These are phyloP conservation scores for Candida easanensis DNA, from an alignment of 805 yeast species.

Conservation along the genomic window DNA sequence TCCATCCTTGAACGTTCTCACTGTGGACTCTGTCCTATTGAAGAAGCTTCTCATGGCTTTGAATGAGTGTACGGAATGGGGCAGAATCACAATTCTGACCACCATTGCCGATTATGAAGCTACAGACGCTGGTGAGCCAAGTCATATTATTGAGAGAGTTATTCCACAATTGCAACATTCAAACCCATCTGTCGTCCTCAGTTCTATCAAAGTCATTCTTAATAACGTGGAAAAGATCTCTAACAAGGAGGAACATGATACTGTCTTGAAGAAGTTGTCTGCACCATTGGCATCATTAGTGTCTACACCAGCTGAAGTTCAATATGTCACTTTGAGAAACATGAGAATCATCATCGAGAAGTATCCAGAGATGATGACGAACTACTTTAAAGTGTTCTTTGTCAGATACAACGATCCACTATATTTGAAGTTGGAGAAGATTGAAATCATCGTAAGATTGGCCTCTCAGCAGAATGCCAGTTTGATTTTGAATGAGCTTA, in stretches of 20 bases:
- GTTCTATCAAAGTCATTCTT: slow-evolving; percentile 77
- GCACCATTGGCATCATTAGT: slow-evolving; percentile 87
- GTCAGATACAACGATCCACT: slow-evolving; percentile 84
- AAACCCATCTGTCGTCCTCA: slow-evolving; percentile 89
- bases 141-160: slow-evolving; percentile 82
- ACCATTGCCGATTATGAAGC: slow-evolving; percentile 75
- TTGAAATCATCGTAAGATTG: slow-evolving; percentile 70
- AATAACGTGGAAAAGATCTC: slow-evolving; percentile 56
- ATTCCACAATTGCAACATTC: slow-evolving; percentile 96
- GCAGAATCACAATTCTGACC: slow-evolving; percentile 83
- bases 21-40: slow-evolving; percentile 39
- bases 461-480: slow-evolving; percentile 59
- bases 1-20: slow-evolving; percentile 46
- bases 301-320: slow-evolving; percentile 90
- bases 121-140: slow-evolving; percentile 59
- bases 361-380: slow-evolving; percentile 74
- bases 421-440: slow-evolving; percentile 71
- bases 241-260: slow-evolving; percentile 34
- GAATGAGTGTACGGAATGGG: slow-evolving; percentile 99
- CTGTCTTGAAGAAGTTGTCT: slow-evolving; percentile 64
- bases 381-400: slow-evolving; percentile 85
- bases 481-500: slow-evolving; percentile 62
- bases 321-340: slow-evolving; percentile 88
- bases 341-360: slow-evolving; percentile 86
- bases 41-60: slow-evolving; percentile 74